A percentile compares a stretch with the other conserved stretches of the same genome.
Evolutionary conservation across 352 stramenopile species (phyloP).

Genomic region (Blastocystis sp.): DNA sequence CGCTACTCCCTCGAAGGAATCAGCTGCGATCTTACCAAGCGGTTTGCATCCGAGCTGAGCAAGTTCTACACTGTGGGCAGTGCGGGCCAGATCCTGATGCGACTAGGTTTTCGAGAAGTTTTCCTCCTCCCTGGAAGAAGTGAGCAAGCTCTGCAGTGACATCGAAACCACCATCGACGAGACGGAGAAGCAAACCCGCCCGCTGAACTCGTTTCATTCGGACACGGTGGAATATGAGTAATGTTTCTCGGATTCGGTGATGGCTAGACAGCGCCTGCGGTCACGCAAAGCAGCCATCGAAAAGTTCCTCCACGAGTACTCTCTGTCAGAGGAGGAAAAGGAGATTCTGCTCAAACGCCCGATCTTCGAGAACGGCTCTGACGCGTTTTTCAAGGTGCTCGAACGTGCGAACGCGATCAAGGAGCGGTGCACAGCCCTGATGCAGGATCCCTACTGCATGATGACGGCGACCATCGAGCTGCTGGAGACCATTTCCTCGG

Average conservation of each 20-base stretch:
- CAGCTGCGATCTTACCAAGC: constrained; percentile 33
- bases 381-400: constrained; percentile 23
- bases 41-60: constrained; percentile 50
- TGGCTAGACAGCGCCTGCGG: constrained; percentile 1
- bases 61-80: constrained; percentile 7
- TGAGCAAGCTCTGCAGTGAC: constrained; percentile 2
- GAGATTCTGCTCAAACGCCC: background rate
- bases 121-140: constrained; percentile 40
- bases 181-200: constrained; percentile 35
- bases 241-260: background rate
- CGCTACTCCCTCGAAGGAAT: constrained; percentile 56
- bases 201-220: constrained; percentile 8
- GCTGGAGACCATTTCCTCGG: constrained; percentile 31
- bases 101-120: constrained; percentile 67
- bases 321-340: constrained; percentile 5
- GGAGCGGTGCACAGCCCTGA: constrained; percentile 25
- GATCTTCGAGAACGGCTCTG: constrained; percentile 33
- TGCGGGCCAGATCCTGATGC: background rate
- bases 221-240: constrained; percentile 22
- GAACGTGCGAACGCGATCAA: constrained; percentile 3
- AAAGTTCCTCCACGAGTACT: constrained; percentile 36
- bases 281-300: constrained; percentile 1
- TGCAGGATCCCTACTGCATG: constrained; percentile 64
- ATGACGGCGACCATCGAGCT: constrained; percentile 53
- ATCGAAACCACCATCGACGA: constrained; percentile 27